A percentile compares a stretch with the other conserved stretches of the same genome.
Evolutionary conservation across 2,329 filamentous ascomycete genomes (phyloP).

Genomic region (Pseudogymnoascus sp.): DNA sequence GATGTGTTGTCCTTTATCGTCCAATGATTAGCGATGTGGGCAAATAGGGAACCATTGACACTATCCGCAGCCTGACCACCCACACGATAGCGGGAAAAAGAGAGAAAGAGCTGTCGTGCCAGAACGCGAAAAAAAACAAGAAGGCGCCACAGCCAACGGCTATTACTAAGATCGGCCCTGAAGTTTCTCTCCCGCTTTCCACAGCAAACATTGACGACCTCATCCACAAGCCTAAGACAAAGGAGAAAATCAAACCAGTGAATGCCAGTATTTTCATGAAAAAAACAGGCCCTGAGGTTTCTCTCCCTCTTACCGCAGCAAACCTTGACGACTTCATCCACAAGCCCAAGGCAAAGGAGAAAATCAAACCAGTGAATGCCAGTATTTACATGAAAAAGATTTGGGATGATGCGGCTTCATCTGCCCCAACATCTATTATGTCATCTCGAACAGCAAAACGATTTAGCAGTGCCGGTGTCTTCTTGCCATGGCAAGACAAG

Average conservation of each 20-base stretch:
- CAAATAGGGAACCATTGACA: too few relatives aligned
- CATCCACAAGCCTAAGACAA: background rate
- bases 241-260: too few relatives aligned
- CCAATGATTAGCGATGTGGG: background rate
- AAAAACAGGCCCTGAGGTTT: background rate
- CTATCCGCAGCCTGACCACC: too few relatives aligned
- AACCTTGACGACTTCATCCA: background rate
- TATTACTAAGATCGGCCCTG: background rate
- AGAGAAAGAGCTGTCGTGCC: too few relatives aligned
- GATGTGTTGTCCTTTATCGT: background rate
- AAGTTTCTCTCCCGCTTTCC: background rate
- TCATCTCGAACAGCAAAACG: constrained; percentile 11
- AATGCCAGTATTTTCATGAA: too few relatives aligned
- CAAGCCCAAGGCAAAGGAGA: background rate
- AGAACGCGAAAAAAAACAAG: too few relatives aligned
- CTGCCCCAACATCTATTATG: constrained; percentile 13
- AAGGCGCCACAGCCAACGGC: background rate
- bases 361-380: constrained; percentile 8
- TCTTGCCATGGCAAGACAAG: constrained; percentile 13
- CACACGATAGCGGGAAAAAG: too few relatives aligned
- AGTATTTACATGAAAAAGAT: constrained; percentile 13
- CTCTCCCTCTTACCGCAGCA: background rate
- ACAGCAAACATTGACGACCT: background rate
- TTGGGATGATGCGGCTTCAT: constrained; percentile 12
- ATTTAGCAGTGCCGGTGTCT: constrained; percentile 9